Base-by-base conservation (phyloP, 305 asterid genomes). In the Fraxinus angustifolia region DNA sequence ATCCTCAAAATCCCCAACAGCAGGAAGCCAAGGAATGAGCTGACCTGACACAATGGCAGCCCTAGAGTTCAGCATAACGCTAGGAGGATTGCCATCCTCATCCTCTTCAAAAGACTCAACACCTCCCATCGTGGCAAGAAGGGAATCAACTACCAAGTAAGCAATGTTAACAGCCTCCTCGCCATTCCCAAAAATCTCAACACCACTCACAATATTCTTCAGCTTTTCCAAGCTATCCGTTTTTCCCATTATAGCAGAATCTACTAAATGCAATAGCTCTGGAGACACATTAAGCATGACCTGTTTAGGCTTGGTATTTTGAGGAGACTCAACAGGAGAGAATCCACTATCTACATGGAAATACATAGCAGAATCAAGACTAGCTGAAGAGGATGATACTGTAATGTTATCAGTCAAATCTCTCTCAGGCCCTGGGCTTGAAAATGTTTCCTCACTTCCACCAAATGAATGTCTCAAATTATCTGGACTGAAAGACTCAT, bases 101-200 rank as follows among this genome's bases (percentile, higher is more conserved):
- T 94, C 94, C 88, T 92, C 98, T 85, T 91, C 99, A 87, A 96
- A 96, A 87, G 95, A 94, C 88, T 96, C 99, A 53, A 96, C 97
- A 76, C 99, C 99, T 82, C 99, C 99, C 99, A 96, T 96, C 8
- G 98, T 96, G 73, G 96, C 97, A 85, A 96, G 97, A 89, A 96
- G 98, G 1, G 99, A 96, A 87, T 96, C 99, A 84, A 94, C 93
- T n/a, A 96, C 95, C 91, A 91, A 87, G 86, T 89, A 90, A 81
- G 97, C 91, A 87, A 92, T 85, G 76, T 91, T 75, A 23, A 92
- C 95, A 70, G 95, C 90, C 36, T 94, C 98, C 62, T 87, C 90
- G n/a, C 89, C 94, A 80, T 86, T 89, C 60, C 91, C 99, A 89
- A 93, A 94, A 82, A 88, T 88, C 89, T 94, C 94, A 84, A 88